These are phyloP conservation scores for Beverwykella pulmonaria DNA, from an alignment of 495 filamentous ascomycete genomes.

Conservation along the genomic window DNA sequence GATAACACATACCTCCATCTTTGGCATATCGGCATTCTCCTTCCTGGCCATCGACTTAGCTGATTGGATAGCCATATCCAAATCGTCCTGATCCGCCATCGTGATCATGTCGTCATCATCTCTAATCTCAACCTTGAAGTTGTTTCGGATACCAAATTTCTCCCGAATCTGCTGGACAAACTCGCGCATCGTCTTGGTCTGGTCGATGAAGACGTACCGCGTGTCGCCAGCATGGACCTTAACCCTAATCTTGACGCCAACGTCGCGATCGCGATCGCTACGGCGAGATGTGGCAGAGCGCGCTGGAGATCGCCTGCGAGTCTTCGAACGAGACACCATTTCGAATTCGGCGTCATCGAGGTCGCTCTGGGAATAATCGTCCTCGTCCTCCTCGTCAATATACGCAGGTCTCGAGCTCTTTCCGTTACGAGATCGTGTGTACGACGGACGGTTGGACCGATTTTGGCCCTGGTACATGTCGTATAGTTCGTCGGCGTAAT, in stretches of 20 bases:
- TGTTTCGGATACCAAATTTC: constrained; percentile 74
- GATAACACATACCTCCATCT: constrained; percentile 79
- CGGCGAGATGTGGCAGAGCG: constrained; percentile 39
- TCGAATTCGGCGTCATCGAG: constrained; percentile 81
- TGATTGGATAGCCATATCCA: constrained; percentile 76
- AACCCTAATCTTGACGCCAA: constrained; percentile 66
- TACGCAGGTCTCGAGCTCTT: constrained; percentile 49
- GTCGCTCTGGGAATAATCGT: constrained; percentile 62
- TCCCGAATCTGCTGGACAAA: constrained; percentile 75
- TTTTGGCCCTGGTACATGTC: constrained; percentile 60
- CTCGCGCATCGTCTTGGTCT: constrained; percentile 71
- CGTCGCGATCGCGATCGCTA: constrained; percentile 38
- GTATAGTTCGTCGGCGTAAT: constrained; percentile 69
- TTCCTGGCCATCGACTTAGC: constrained; percentile 69
- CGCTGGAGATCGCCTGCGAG: constrained; percentile 32
- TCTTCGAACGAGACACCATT: constrained; percentile 58
- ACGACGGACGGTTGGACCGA: constrained; percentile 12
- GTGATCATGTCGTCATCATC: constrained; percentile 93
- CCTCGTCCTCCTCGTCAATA: constrained; percentile 59
- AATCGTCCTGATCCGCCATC: constrained; percentile 93
- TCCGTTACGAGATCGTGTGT: constrained; percentile 27
- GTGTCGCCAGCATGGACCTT: constrained; percentile 93
- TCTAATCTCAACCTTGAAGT: constrained; percentile 81
- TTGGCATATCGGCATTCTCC: constrained; percentile 81
- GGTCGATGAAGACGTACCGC: constrained; percentile 86